Percentiles rank a stretch among this genome's conserved stretches.
These are phyloP conservation scores for Ceriops tagal DNA, from an alignment of 345 rosid species.

Conservation along the genomic window DNA sequence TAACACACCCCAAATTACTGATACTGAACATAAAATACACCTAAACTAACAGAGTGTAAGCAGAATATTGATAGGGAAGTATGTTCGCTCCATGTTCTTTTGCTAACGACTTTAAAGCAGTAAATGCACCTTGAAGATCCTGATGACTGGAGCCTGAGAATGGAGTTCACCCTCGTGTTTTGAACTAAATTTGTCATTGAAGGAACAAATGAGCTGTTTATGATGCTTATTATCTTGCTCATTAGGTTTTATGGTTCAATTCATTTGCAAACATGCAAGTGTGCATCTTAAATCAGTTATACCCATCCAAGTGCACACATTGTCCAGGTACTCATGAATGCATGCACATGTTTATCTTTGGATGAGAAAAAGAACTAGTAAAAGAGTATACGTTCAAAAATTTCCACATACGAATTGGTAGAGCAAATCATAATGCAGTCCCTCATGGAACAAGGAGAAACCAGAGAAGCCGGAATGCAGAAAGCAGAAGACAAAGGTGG, in stretches of 20 bases:
- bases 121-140: conserved; percentile 84
- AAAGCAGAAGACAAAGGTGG: conserved; percentile 68
- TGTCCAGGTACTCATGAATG: neutral
- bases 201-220: no score
- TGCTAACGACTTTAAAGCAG: conserved; percentile 41
- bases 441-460: conserved; percentile 83
- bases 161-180: conserved; percentile 59
- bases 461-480: conserved; percentile 73
- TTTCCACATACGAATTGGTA: conserved; percentile 50
- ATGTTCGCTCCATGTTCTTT: no score
- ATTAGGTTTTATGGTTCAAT: no score
- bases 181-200: conserved; percentile 1
- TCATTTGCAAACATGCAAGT: no score
- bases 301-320: no score
- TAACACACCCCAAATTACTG: no score
- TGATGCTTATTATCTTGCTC: no score
- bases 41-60: no score
- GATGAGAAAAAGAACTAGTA: neutral
- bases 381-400: neutral
- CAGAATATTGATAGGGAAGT: no score
- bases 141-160: conserved; percentile 87
- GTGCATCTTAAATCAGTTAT: no score
- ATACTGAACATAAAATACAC: no score
- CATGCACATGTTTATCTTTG: neutral
- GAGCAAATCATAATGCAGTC: conserved; percentile 73